Conservation (phyloP, 1,284 basidiomycete species). For the Stygiomarasmius scandens region DNA sequence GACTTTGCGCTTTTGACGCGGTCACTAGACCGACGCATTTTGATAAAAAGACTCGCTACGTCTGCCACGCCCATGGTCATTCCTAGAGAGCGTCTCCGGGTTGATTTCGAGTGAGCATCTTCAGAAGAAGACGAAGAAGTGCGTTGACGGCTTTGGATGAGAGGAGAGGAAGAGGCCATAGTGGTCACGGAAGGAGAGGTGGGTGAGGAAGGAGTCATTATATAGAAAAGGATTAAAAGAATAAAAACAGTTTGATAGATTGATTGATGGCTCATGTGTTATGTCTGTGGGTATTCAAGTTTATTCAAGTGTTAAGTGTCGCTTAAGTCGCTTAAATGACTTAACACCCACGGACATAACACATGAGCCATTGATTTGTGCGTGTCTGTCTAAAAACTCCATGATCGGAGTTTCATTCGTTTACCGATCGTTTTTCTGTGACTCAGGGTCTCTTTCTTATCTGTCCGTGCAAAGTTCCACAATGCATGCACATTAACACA, state of each 20-base stretch:
- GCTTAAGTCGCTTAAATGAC: too few relatives aligned
- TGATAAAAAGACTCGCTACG: slow-evolving; percentile 57
- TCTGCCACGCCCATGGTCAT: slow-evolving; percentile 35
- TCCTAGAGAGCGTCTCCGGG: slow-evolving; percentile 25
- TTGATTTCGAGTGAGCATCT: slow-evolving; percentile 37
- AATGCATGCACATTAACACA: too few relatives aligned
- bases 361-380: too few relatives aligned
- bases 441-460: too few relatives aligned
- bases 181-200: slow-evolving; percentile 30
- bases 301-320: too few relatives aligned
- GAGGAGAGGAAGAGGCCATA: slow-evolving; percentile 40
- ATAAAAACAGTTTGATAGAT: background rate
- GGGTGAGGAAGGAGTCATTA: background rate
- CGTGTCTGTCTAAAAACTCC: too few relatives aligned
- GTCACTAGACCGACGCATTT: slow-evolving; percentile 41
- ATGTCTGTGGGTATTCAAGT: too few relatives aligned
- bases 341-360: too few relatives aligned
- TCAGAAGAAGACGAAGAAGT: slow-evolving; percentile 40
- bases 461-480: too few relatives aligned
- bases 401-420: too few relatives aligned
- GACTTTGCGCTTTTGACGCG: slow-evolving; percentile 16
- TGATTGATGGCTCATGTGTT: too few relatives aligned
- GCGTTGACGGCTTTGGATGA: slow-evolving; percentile 33
- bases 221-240: background rate
- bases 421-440: too few relatives aligned